phyloP scores from a whole-genome alignment of 2,329 filamentous ascomycete genomes.

The Macroventuria anomochaeta region DNA sequence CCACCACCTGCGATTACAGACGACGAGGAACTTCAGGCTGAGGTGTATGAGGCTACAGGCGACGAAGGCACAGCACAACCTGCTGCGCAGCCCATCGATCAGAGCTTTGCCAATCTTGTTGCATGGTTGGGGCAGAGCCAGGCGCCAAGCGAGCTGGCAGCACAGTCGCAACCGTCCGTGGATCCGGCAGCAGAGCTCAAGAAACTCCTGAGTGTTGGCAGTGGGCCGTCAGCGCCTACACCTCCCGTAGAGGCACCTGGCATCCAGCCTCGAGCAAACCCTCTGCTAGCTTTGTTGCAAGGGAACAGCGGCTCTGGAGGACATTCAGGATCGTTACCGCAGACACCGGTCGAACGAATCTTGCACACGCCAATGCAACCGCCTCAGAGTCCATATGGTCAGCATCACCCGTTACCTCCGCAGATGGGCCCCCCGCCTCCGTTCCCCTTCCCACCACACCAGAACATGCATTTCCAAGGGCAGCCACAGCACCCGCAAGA shows the following conservation, averaged over 20 bases:
- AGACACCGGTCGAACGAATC: constrained; percentile 63
- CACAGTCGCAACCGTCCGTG: constrained; percentile 31
- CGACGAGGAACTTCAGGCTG: constrained; percentile 38
- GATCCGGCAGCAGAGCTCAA: constrained; percentile 62
- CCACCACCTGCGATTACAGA: constrained; percentile 36
- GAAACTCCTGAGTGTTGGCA: constrained; percentile 54
- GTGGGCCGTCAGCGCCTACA: constrained; percentile 30
- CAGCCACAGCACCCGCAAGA: constrained; percentile 31
- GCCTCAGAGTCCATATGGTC: constrained; percentile 62
- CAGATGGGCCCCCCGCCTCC: constrained; percentile 57
- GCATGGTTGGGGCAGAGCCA: constrained; percentile 39
- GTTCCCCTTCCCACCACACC: constrained; percentile 54
- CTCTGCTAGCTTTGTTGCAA: constrained; percentile 63
- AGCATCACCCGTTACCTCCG: constrained; percentile 61
- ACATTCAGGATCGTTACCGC: constrained; percentile 27
- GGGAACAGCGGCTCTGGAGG: constrained; percentile 27
- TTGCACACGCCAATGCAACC: constrained; percentile 60
- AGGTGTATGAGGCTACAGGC: constrained; percentile 37
- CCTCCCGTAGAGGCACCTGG: constrained; percentile 45
- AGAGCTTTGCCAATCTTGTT: constrained; percentile 42
- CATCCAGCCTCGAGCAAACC: constrained; percentile 45
- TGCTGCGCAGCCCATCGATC: constrained; percentile 21
- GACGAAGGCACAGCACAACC: constrained; percentile 24
- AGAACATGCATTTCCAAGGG: constrained; percentile 37
- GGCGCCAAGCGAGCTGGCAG: constrained; percentile 39